These are phyloP conservation scores for Clitoria ternatea DNA, from an alignment of 306 rosid genomes.

Conservation along the genomic window DNA sequence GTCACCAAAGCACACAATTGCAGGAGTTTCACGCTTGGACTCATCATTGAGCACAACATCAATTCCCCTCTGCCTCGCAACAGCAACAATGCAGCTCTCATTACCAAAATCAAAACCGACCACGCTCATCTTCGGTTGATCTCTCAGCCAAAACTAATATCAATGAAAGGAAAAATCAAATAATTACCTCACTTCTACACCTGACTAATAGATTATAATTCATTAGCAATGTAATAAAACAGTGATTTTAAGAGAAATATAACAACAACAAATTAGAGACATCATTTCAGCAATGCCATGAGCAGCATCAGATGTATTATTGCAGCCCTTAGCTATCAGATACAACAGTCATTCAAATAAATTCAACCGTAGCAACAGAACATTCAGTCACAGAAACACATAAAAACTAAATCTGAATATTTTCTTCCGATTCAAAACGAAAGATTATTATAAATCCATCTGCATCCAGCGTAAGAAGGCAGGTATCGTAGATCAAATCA, in stretches of 20 bases:
- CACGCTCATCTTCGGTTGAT: slow-evolving; percentile 72
- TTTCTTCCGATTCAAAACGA: neutral
- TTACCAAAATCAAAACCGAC: slow-evolving; percentile 98
- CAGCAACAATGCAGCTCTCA: slow-evolving; percentile 95
- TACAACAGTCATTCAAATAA: neutral
- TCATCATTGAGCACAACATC: slow-evolving; percentile 96
- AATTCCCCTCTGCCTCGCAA: slow-evolving; percentile 92
- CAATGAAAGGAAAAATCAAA: neutral
- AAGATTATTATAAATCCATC: neutral
- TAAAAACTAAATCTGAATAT: neutral
- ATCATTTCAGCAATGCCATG: neutral
- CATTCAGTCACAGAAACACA: neutral
- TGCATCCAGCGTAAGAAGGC: neutral
- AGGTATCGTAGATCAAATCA: neutral
- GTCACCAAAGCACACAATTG: slow-evolving; percentile 92
- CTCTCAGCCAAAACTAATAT: neutral
- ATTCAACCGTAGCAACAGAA: neutral
- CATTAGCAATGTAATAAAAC: neutral
- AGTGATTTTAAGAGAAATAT: neutral
- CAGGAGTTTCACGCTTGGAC: slow-evolving; percentile 94
- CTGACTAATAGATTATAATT: neutral
- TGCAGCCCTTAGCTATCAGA: neutral
- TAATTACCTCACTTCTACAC: neutral
- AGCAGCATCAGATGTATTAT: neutral
- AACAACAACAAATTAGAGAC: neutral